phyloP scores from a whole-genome alignment of 2,329 filamentous ascomycete genomes.

The Botrytis porri region DNA sequence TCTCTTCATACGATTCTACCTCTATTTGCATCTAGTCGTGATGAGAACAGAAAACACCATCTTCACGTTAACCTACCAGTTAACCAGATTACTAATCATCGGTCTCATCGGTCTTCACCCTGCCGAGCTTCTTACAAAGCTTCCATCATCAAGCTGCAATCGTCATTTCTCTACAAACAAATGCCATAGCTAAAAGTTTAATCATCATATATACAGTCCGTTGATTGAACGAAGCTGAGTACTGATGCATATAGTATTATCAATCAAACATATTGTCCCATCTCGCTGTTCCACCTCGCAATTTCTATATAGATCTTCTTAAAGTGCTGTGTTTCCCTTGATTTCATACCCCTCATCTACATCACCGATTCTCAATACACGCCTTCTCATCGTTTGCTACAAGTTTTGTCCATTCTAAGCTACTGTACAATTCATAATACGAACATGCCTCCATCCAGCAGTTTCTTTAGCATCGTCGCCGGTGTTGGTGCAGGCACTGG shows the following conservation, averaged over 20 bases:
- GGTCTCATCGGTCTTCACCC: not conserved
- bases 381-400: not conserved
- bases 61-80: not conserved
- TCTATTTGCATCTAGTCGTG: not conserved
- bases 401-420: not conserved
- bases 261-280: constrained; percentile 18
- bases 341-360: not conserved
- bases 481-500: constrained; percentile 70
- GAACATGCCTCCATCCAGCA: constrained; percentile 33
- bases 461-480: constrained; percentile 65
- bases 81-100: constrained; percentile 1
- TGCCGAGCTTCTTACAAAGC: constrained; percentile 5
- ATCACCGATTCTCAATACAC: not conserved
- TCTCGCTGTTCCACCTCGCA: not conserved
- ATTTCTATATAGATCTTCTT: not conserved
- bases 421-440: not conserved
- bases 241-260: constrained; percentile 20
- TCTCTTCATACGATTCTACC: not conserved
- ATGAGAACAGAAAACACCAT: not conserved
- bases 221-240: not conserved
- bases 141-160: not conserved
- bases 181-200: constrained; percentile 5
- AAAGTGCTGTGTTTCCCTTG: not conserved
- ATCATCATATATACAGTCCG: not conserved
- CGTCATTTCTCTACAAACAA: constrained; percentile 14